phyloP scores from a whole-genome alignment of 129 eudicot species.

The Cynara cardunculus region DNA sequence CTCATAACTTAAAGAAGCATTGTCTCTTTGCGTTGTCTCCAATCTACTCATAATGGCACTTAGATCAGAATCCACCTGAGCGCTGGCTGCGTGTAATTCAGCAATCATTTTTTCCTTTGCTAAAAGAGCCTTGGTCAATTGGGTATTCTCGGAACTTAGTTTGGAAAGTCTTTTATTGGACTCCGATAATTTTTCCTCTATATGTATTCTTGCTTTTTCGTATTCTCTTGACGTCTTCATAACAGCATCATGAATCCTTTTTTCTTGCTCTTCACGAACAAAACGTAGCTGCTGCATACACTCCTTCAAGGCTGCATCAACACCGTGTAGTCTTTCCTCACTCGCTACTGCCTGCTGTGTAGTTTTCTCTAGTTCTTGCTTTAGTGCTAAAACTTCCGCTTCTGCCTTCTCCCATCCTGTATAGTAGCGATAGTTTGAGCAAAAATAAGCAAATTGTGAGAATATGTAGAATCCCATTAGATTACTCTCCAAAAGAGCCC shows the following conservation, averaged over 20 bases:
- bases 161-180: constrained; percentile 45
- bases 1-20: constrained; percentile 71
- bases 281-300: constrained; percentile 89
- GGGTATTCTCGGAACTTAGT: constrained; percentile 53
- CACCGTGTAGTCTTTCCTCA: constrained; percentile 58
- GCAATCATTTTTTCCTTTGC: constrained; percentile 59
- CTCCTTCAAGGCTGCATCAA: constrained; percentile 89
- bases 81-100: constrained; percentile 41
- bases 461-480: background rate
- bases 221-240: constrained; percentile 62
- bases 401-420: constrained; percentile 93
- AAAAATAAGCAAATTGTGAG: background rate
- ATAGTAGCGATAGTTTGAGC: background rate
- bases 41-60: constrained; percentile 45
- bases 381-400: constrained; percentile 54
- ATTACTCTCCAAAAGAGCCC: background rate
- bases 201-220: constrained; percentile 36
- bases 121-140: constrained; percentile 53
- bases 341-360: constrained; percentile 48
- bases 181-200: constrained; percentile 62
- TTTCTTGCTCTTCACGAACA: constrained; percentile 91
- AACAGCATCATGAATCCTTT: constrained; percentile 70
- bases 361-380: constrained; percentile 70
- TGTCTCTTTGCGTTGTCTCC: constrained; percentile 68
- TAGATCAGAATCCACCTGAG: constrained; percentile 52